Percentiles rank a stretch among this genome's conserved stretches.
Conservation (phyloP, 2,329 filamentous ascomycete genomes). For the Emergomyces pasteurianus region DNA sequence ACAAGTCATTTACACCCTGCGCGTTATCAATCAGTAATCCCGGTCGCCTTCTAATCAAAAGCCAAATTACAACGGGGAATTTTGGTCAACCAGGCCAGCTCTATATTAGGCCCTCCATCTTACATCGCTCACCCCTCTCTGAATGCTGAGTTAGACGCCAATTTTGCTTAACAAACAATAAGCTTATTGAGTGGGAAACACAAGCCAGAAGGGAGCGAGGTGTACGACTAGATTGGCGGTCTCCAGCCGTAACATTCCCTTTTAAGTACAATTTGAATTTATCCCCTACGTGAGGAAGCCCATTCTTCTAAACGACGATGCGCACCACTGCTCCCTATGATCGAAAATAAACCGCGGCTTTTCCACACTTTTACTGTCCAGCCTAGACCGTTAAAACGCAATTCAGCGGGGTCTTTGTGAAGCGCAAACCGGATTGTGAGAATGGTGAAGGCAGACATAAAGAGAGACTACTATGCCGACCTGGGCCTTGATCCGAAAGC, state of each 20-base stretch:
- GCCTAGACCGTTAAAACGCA: background rate
- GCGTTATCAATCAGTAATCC: background rate
- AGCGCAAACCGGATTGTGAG: slow-evolving; percentile 18
- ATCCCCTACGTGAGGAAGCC: background rate
- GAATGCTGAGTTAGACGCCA: background rate
- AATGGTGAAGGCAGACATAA: slow-evolving; percentile 58
- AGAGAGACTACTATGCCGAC: slow-evolving; percentile 74
- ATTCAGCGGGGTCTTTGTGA: background rate
- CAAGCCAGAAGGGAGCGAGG: background rate
- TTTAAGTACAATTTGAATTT: background rate
- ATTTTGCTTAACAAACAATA: background rate
- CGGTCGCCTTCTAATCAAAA: background rate
- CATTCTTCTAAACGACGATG: background rate
- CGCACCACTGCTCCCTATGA: background rate
- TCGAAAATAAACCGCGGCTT: background rate
- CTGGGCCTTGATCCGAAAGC: slow-evolving; percentile 59
- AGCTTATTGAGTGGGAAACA: background rate
- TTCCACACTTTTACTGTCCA: background rate
- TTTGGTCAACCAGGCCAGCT: background rate
- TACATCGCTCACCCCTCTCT: background rate
- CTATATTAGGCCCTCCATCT: background rate
- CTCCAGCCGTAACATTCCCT: background rate
- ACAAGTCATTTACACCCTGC: background rate
- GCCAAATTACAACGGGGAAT: no score
- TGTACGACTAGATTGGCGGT: background rate